These are phyloP conservation scores for Saccharomyces pastorianus DNA, from an alignment of 1,139 yeast genomes.

Conservation along the genomic window DNA sequence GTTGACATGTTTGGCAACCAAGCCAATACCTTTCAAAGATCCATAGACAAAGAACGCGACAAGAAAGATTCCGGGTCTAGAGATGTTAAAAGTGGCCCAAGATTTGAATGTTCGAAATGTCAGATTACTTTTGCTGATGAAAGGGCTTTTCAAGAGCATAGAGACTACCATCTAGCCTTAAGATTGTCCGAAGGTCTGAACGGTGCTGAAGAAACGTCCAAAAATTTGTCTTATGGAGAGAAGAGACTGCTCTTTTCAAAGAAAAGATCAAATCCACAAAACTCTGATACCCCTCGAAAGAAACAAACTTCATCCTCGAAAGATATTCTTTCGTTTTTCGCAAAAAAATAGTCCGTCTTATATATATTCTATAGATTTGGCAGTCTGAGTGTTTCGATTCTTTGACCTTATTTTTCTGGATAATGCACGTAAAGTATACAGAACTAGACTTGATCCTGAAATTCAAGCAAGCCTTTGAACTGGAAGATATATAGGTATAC, in stretches of 20 bases:
- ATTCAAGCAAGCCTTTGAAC: too few species aligned
- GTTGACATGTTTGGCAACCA: constrained; percentile 39
- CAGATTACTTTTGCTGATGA: constrained; percentile 10
- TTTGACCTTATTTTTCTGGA: too few species aligned
- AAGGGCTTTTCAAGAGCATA: constrained; percentile 24
- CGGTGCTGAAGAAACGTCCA: constrained; percentile 22
- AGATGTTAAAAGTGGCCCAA: background rate
- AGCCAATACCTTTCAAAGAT: constrained; percentile 7
- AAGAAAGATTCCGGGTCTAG: background rate
- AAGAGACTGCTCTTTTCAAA: constrained; percentile 20
- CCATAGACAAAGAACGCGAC: background rate
- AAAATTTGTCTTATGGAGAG: constrained; percentile 25
- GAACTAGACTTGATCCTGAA: too few species aligned
- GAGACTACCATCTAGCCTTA: constrained; percentile 28
- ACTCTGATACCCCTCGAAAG: background rate
- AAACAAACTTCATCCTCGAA: background rate
- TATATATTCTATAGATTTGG: too few species aligned
- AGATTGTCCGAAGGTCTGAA: constrained; percentile 28
- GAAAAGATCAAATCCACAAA: background rate
- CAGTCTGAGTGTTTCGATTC: too few species aligned
- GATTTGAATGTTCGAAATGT: constrained; percentile 18
- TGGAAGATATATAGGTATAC: too few species aligned
- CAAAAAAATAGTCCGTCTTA: background rate
- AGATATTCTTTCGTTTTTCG: constrained; percentile 3
- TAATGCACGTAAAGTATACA: too few species aligned